Conservation (phyloP, 2,329 filamentous ascomycete genomes). For the Lachnellula arida region DNA sequence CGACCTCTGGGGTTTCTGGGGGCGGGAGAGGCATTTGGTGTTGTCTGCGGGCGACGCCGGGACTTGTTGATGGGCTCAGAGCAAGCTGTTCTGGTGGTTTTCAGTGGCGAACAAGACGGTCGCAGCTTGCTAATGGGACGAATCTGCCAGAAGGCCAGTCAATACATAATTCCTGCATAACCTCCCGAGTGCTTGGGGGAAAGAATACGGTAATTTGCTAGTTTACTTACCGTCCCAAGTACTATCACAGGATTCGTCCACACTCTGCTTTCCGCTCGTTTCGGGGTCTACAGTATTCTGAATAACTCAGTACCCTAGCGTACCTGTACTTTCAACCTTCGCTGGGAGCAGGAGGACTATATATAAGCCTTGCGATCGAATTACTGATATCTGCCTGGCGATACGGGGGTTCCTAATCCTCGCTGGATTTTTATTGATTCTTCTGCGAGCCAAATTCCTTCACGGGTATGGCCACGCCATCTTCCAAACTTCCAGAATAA, state of each 20-base stretch:
- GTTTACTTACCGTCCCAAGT: background rate
- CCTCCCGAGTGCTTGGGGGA: background rate
- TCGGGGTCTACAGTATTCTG: background rate
- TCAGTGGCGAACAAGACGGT: conserved; percentile 1
- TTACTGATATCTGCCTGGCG: background rate
- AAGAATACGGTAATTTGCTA: background rate
- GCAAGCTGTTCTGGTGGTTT: background rate
- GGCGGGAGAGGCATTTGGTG: background rate
- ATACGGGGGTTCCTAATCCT: no score
- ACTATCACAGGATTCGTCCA: background rate
- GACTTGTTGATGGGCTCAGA: background rate
- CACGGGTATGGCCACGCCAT: conserved; percentile 33
- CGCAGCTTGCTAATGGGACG: background rate
- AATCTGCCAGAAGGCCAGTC: background rate
- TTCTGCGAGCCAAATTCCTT: conserved; percentile 7
- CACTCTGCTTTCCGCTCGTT: background rate
- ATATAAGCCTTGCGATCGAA: background rate
- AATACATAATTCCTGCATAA: background rate
- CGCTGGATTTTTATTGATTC: background rate
- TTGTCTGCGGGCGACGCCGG: background rate
- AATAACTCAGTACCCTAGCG: background rate
- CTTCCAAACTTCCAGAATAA: background rate
- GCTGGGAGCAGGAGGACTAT: background rate
- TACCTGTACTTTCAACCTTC: background rate
- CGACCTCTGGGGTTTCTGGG: conserved; percentile 1